A percentile compares a stretch with the other conserved stretches of the same genome.
Evolutionary conservation across 345 rosid genomes (phyloP).

Genomic region (Linum trigynum): DNA sequence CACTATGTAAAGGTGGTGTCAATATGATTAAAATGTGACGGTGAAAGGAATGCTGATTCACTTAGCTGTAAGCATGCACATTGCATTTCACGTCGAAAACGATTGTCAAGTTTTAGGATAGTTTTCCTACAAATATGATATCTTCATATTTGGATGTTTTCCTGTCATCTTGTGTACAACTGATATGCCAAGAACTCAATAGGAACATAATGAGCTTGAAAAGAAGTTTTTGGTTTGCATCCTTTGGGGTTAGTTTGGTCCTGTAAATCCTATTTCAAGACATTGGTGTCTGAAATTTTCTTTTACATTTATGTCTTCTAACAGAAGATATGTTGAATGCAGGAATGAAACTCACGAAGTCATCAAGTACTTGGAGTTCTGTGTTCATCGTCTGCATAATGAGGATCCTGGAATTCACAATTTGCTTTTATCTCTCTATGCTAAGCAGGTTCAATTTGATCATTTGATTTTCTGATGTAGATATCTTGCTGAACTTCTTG

Average conservation of each 20-base stretch:
- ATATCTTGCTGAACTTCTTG: not conserved
- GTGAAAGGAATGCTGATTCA: too few relatives aligned
- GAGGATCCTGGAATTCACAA: conserved; percentile 99
- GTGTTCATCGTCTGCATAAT: conserved; percentile 76
- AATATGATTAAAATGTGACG: too few relatives aligned
- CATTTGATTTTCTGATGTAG: not conserved
- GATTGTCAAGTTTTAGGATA: not conserved
- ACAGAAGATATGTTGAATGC: conserved; percentile 19
- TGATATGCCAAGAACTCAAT: not conserved
- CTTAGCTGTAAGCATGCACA: too few relatives aligned
- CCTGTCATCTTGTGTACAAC: not conserved
- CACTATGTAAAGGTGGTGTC: too few relatives aligned
- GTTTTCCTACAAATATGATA: not conserved
- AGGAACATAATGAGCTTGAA: not conserved
- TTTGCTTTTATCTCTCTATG: conserved; percentile 86
- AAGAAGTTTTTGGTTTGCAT: conserved; percentile 1
- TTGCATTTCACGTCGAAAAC: too few relatives aligned
- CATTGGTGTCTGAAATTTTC: not conserved
- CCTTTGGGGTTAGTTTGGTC: not conserved
- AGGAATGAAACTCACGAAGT: conserved; percentile 99
- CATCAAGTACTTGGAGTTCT: conserved; percentile 86
- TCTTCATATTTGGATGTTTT: not conserved
- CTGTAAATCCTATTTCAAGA: not conserved
- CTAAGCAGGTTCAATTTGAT: conserved; percentile 66
- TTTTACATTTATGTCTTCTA: conserved; percentile 6